These are phyloP conservation scores for Fusarium sp. DNA, from an alignment of 2,329 filamentous ascomycete genomes.

Conservation along the genomic window DNA sequence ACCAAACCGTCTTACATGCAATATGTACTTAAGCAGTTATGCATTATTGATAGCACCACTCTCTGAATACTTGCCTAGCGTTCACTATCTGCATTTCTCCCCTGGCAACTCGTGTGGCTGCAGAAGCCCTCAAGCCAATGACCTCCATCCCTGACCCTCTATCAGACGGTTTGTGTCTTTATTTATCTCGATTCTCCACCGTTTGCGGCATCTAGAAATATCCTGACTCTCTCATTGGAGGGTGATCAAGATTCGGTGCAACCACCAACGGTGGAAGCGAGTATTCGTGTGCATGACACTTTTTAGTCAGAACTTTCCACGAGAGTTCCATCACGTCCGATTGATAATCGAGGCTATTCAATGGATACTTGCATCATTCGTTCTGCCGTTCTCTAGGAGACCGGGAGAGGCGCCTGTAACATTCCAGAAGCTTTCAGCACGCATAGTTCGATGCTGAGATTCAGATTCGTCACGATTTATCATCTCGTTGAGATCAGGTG, in stretches of 20 bases:
- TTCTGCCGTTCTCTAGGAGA: conserved; percentile 20
- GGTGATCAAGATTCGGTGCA: conserved; percentile 20
- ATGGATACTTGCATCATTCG: conserved; percentile 67
- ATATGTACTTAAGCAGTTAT: conserved; percentile 14
- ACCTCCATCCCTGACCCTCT: conserved; percentile 15
- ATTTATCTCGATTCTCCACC: conserved; percentile 23
- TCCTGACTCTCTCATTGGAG: conserved; percentile 13
- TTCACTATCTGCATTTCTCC: conserved; percentile 4
- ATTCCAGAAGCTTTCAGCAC: conserved; percentile 20
- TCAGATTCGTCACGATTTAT: conserved; percentile 12
- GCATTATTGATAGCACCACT: conserved; percentile 15
- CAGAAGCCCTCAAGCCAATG: conserved; percentile 18
- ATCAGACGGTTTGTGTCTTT: conserved; percentile 23
- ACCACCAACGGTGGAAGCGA: conserved; percentile 29
- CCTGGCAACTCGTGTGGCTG: conserved; percentile 27
- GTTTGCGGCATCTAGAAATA: conserved; percentile 21
- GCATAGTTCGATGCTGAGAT: not conserved
- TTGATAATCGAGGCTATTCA: not conserved
- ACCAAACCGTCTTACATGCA: not conserved
- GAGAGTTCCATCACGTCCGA: conserved; percentile 2
- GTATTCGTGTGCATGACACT: not conserved
- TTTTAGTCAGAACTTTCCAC: conserved; percentile 12
- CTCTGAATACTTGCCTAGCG: not conserved
- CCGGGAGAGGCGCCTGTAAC: conserved; percentile 5
- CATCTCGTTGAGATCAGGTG: not conserved